phyloP scores from a whole-genome alignment of 192 early-diverging fungal species.

The Backusella macrospora region DNA sequence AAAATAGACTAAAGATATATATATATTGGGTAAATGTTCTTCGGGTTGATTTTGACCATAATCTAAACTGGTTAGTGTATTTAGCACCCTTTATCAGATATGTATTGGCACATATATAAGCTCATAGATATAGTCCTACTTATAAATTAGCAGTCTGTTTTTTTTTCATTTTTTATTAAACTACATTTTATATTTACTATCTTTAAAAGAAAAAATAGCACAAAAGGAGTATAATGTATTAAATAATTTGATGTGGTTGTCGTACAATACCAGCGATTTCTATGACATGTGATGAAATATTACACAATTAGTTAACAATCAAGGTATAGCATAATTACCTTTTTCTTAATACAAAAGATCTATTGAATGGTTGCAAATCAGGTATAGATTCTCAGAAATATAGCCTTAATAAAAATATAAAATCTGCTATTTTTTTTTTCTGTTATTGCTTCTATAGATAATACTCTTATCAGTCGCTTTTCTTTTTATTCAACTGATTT shows the following conservation, averaged over 20 bases:
- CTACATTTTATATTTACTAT: no score
- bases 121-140: no score
- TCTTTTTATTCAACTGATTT: neutral
- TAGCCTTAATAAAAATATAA: neutral
- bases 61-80: neutral
- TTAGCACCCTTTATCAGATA: neutral
- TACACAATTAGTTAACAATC: conserved; percentile 1
- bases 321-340: neutral
- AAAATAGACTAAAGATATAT: neutral
- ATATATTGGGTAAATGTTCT: neutral
- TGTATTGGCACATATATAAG: neutral
- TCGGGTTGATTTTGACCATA: conserved; percentile 1
- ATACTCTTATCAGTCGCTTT: neutral
- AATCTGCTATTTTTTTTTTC: neutral
- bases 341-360: neutral
- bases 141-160: no score
- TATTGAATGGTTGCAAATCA: neutral
- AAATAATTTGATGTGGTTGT: neutral
- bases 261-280: neutral
- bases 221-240: neutral
- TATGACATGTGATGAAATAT: neutral
- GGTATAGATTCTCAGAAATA: neutral
- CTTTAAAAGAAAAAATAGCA: neutral
- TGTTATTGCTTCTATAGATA: neutral
- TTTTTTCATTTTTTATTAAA: no score